phyloP scores from a whole-genome alignment of 768 basidiomycete genomes.

The Dendrothele bispora region DNA sequence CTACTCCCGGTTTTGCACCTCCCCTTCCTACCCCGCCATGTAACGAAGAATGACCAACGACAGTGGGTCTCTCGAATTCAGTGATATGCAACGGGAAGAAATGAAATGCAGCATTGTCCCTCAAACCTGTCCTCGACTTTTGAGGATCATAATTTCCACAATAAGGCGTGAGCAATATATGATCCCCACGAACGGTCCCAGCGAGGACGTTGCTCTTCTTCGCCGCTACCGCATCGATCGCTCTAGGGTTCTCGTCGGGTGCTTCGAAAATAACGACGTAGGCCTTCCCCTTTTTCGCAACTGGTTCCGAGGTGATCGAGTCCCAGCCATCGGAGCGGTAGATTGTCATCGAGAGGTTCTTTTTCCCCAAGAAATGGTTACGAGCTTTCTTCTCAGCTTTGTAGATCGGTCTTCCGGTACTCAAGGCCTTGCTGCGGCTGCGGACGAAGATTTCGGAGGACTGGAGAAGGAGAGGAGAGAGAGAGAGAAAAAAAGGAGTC shows the following conservation, averaged over 20 bases:
- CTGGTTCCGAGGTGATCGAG: conserved; percentile 1
- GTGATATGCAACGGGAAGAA: conserved; percentile 15
- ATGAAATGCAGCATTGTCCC: conserved; percentile 14
- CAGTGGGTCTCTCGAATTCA: conserved; percentile 1
- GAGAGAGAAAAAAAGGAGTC: too few relatives aligned
- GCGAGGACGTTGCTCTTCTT: conserved; percentile 14
- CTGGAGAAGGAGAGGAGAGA: conserved; percentile 1
- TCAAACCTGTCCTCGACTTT: not conserved
- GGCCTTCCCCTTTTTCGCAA: conserved; percentile 8
- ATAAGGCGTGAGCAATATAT: conserved; percentile 9
- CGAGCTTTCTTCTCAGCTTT: conserved; percentile 17
- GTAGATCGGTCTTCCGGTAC: conserved; percentile 18
- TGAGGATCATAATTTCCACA: conserved; percentile 18
- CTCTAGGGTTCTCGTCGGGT: conserved; percentile 13
- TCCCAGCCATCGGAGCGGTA: conserved; percentile 18
- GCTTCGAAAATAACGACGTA: conserved; percentile 15
- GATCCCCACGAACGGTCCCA: not conserved
- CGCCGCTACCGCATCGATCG: conserved; percentile 11
- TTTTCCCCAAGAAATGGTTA: conserved; percentile 21
- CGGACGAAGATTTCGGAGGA: conserved; percentile 13
- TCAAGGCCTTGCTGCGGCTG: conserved; percentile 10
- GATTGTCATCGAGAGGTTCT: conserved; percentile 16
- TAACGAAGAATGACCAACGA: not conserved
- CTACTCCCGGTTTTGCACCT: too few relatives aligned
- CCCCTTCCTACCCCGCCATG: too few relatives aligned